Evolutionary conservation across 1,284 basidiomycete species (phyloP), one percentile per base, ranked within the genome.

Genomic region (Papiliotrema laurentii): DNA sequence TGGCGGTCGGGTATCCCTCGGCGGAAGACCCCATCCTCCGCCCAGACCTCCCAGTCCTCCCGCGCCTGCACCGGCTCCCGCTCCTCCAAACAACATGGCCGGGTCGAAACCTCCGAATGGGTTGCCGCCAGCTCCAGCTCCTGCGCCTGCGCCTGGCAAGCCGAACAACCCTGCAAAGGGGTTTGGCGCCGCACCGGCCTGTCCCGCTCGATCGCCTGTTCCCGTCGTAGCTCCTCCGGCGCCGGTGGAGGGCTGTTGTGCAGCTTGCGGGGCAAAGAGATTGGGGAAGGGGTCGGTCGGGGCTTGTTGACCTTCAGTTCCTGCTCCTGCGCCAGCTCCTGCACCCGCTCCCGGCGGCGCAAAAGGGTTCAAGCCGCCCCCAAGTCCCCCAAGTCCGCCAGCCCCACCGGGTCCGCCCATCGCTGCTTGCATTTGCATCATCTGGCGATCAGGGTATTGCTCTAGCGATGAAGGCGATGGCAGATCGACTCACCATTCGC

Each of bases 341-440:
- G 52, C 57, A 10, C 48, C 56, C n/a, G 44, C 54, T 34, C 58
- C 59, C 13, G 48, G 54, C 21, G 50, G 53, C 18, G 57, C 66
- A 38, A 66, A 60, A 31, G 59, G 57, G 35, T 61, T 61, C 42
- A 69, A 58, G 26, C 61, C 61, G 24, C 40, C 38, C 22, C 48
- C 45, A 33, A 61, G 45, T 4, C 62, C 60, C 3, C 55, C 60
- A 49, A 58, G 41, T n/a, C 59, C 63, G n/a, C 55, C 55, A 43
- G 60, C 51, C 2, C 64, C 63, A 9, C 61, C 61, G 51, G 55
- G 38, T 19, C 60, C 63, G 14, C 64, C 68, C 65, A 73, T 71
- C 1, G 64, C 65, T 25, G 61, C 54, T 50, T 71, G 83, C 85
- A 90, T 87, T 63, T 85, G 85, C 64, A 92, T 78, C 85, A 92